Evolutionary conservation across 2,329 filamentous ascomycete genomes (phyloP), one percentile per base, ranked within the genome.

Genomic region (Arthroderma sp.): DNA sequence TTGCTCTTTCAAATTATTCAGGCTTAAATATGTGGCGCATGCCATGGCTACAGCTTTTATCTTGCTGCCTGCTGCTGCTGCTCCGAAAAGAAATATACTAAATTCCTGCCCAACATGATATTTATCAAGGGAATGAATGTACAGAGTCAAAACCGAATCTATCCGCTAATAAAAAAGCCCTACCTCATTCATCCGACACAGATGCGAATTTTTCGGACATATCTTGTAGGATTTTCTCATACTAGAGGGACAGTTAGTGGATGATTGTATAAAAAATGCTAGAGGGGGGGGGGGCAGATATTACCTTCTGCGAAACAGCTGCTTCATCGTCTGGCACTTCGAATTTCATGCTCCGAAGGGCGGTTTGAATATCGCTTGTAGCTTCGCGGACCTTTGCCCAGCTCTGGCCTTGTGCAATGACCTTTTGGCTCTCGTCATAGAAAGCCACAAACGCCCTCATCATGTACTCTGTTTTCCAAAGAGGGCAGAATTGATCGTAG

Each of bases 381-480:
- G 84, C 79, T 58, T 98, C 91, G 54, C 89, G 80, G 45, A 98
- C 83, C 77, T 94, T 95, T 61, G 73, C 71, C 91, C 91, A 98
- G 67, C 72, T 82, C 68, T 89, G 83, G 49, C 91, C 91, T 66
- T 94, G 86, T 4, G 83, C 75, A 60, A 98, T 77, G 5, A 86
- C 87, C 77, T 95, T 96, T 66, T 96, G 89, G 27, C 86, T 82
- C 72, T 98, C 91, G 59, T 98, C 93, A 64, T 95, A 86, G 77
- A 89, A 98, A 47, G 82, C 85, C 74, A 98, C 85, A 80, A 98
- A 96, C 52, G 86, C 83, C 77, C 94, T 95, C 91, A 98, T 98
- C 91, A 98, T 96, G 82, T 91, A 98, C 66, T 94, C 84, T 0
- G 91, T 98, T 82, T 98, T 98, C 91, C 91, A 98, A 60, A 98